Percentiles rank a stretch among this genome's conserved stretches.
Evolutionary conservation across 108 stramenopile genomes (phyloP).

Genomic region (Cylindrotheca fusiformis): DNA sequence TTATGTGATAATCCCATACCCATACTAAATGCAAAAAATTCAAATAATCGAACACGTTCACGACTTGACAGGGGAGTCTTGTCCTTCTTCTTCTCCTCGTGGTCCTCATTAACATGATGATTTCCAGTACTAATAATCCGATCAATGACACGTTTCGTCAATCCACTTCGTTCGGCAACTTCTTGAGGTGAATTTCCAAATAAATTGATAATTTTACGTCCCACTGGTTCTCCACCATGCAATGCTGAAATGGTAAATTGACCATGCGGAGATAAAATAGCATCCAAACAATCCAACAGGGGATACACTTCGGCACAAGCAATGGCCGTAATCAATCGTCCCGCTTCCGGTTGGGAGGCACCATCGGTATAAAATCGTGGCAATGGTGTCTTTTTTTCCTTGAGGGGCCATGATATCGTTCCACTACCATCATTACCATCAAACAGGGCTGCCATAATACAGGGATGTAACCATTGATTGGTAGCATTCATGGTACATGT

Average conservation of each 20-base stretch:
- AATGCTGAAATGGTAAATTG: neutral
- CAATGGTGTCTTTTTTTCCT: conserved; percentile 1
- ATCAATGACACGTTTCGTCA: neutral
- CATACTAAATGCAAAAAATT: neutral
- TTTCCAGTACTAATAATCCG: neutral
- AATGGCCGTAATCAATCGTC: neutral
- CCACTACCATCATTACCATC: neutral
- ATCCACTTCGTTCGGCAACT: neutral
- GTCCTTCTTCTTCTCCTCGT: too few species aligned
- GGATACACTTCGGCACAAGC: neutral
- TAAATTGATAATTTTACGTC: neutral
- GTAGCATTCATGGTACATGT: neutral
- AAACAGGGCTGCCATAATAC: neutral
- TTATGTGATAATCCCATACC: neutral
- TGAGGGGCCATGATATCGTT: neutral
- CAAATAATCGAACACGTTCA: neutral
- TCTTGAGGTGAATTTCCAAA: neutral
- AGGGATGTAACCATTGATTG: neutral
- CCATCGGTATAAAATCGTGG: neutral
- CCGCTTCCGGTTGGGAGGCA: neutral
- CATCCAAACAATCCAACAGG: neutral
- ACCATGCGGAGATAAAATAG: neutral
- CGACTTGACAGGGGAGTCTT: neutral
- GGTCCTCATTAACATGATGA: neutral
- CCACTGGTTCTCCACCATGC: conserved; percentile 1